These are phyloP conservation scores for Pleurostoma richardsiae DNA, from an alignment of 2,329 filamentous ascomycete genomes.

Conservation along the genomic window DNA sequence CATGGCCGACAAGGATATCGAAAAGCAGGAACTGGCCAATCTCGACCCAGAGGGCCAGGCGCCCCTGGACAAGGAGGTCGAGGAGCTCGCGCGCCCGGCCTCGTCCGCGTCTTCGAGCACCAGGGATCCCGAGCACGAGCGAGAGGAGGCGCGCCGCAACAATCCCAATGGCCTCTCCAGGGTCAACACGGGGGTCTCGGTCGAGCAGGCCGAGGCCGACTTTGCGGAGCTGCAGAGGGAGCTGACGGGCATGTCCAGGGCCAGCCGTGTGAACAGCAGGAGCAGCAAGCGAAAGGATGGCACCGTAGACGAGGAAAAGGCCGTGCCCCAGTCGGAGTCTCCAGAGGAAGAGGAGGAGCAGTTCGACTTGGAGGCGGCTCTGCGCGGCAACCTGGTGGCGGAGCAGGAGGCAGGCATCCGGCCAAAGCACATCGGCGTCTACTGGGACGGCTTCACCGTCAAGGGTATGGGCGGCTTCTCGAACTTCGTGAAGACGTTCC, in stretches of 20 bases:
- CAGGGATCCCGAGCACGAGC: constrained; percentile 28
- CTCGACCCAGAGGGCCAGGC: constrained; percentile 2
- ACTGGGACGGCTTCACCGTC: constrained; percentile 75
- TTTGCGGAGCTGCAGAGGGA: constrained; percentile 64
- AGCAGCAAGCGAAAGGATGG: constrained; percentile 48
- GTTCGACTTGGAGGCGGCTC: constrained; percentile 71
- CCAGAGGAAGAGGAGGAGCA: constrained; percentile 45
- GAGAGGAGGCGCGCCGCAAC: constrained; percentile 33
- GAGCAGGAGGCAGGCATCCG: constrained; percentile 75
- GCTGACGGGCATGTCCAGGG: constrained; percentile 51
- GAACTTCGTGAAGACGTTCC: constrained; percentile 71
- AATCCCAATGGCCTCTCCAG: constrained; percentile 43
- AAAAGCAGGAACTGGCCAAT: constrained; percentile 8
- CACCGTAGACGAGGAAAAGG: constrained; percentile 55
- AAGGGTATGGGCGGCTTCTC: constrained; percentile 69
- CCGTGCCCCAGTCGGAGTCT: constrained; percentile 28
- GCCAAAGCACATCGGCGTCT: constrained; percentile 72
- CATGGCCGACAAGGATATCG: constrained; percentile 14
- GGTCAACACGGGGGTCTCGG: constrained; percentile 49
- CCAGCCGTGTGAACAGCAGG: constrained; percentile 35
- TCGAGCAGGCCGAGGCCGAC: constrained; percentile 63
- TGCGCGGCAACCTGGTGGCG: constrained; percentile 67
- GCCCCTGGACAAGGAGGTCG: constrained; percentile 10
- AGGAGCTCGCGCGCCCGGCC: constrained; percentile 6
- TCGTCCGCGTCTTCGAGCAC: constrained; percentile 10